phyloP scores from a whole-genome alignment of 306 rosid genomes.

The Castanea mollissima region DNA sequence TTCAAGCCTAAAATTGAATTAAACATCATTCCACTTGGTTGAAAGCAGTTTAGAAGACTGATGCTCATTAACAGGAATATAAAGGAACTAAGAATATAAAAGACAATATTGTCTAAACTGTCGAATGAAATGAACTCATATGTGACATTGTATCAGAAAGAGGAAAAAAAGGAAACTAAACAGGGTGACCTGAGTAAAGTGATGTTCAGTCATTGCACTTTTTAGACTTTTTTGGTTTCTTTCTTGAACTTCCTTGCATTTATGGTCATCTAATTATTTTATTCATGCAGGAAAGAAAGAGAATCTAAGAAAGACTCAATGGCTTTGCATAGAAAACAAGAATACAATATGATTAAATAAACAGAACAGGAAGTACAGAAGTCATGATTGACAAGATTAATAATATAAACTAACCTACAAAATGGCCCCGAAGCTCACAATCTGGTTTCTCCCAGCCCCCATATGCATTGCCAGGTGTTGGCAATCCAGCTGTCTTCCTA shows the following conservation, averaged over 20 bases:
- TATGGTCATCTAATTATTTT: neutral
- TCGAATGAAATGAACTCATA: slow-evolving; percentile 3
- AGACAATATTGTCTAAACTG: neutral
- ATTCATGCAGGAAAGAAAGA: neutral
- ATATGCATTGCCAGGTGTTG: slow-evolving; percentile 65
- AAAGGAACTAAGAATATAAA: neutral
- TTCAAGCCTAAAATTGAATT: slow-evolving; percentile 1
- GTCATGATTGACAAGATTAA: neutral
- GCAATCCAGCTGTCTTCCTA: slow-evolving; percentile 68
- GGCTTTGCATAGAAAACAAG: neutral
- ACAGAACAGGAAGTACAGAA: neutral
- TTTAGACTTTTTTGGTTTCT: neutral
- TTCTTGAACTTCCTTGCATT: too few species aligned
- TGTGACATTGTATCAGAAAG: neutral
- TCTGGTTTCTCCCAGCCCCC: slow-evolving; percentile 61
- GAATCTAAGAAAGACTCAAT: neutral
- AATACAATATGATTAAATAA: neutral
- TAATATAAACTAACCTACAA: slow-evolving; percentile 60
- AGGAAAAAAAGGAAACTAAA: neutral
- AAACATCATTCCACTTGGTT: slow-evolving; percentile 5
- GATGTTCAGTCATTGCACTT: neutral
- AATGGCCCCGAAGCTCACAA: slow-evolving; percentile 82
- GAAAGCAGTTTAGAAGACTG: neutral
- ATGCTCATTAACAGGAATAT: slow-evolving; percentile 5
- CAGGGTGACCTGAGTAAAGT: neutral